Percentiles rank a stretch among this genome's conserved stretches.
These are phyloP conservation scores for Zymoseptoria pseudotritici DNA, from an alignment of 2,329 filamentous ascomycete species.

Conservation along the genomic window DNA sequence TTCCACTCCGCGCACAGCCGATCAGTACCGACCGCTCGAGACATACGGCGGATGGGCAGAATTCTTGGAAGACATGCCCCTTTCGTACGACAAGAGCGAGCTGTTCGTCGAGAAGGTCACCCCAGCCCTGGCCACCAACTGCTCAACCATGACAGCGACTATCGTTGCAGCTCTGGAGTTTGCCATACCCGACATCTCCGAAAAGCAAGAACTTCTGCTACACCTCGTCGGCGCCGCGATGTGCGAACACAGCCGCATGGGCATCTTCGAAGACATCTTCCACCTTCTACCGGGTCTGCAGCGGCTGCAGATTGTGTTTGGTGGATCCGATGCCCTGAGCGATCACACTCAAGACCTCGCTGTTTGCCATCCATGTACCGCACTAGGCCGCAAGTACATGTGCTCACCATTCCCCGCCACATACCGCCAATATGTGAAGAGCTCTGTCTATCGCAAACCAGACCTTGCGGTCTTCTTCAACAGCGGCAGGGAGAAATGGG, in stretches of 20 bases:
- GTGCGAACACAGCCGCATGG: neutral
- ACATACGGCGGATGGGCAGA: constrained; percentile 1
- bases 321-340: no score
- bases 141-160: neutral
- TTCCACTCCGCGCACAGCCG: neutral
- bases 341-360: neutral
- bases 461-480: constrained; percentile 1
- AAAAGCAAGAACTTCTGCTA: neutral
- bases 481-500: no score
- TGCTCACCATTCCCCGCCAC: neutral
- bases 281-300: neutral
- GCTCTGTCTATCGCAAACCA: constrained; percentile 1
- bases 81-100: neutral
- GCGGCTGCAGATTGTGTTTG: neutral
- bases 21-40: neutral
- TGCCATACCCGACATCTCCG: neutral
- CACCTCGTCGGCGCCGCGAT: constrained; percentile 2
- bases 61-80: neutral
- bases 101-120: neutral
- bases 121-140: neutral
- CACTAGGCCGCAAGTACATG: neutral
- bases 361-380: neutral
- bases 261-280: constrained; percentile 1
- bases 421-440: neutral
- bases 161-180: constrained; percentile 1